A percentile compares a stretch with the other conserved stretches of the same genome.
Evolutionary conservation across 192 early-diverging fungal species (phyloP).

Genomic region (Podila minutissima): DNA sequence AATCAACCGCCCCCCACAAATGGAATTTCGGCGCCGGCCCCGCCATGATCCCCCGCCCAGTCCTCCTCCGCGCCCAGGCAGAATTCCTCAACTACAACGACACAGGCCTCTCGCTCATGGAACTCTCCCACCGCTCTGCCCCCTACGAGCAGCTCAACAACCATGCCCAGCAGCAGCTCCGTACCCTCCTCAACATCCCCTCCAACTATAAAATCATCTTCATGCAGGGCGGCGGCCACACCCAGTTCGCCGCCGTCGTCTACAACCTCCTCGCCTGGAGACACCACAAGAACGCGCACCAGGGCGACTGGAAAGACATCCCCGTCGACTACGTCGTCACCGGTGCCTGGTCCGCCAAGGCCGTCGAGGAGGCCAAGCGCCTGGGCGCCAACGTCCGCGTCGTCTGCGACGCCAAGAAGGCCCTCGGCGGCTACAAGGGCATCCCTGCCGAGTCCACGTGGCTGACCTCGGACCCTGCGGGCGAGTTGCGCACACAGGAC

Average conservation of each 20-base stretch:
- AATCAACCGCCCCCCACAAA: slow-evolving; percentile 39
- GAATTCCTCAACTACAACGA: slow-evolving; percentile 86
- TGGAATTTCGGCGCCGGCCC: slow-evolving; percentile 94
- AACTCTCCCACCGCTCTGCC: slow-evolving; percentile 93
- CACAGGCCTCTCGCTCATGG: slow-evolving; percentile 92
- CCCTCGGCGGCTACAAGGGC: slow-evolving; percentile 58
- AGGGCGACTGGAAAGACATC: slow-evolving; percentile 46
- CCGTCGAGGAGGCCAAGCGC: slow-evolving; percentile 82
- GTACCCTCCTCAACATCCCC: slow-evolving; percentile 80
- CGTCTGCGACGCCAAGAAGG: slow-evolving; percentile 76
- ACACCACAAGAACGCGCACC: slow-evolving; percentile 22
- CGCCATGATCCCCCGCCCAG: slow-evolving; percentile 82
- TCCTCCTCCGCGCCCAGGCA: slow-evolving; percentile 84
- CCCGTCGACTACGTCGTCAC: slow-evolving; percentile 92
- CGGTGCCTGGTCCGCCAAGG: slow-evolving; percentile 92
- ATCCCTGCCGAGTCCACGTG: slow-evolving; percentile 72
- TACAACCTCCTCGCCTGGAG: slow-evolving; percentile 86
- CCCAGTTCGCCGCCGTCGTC: slow-evolving; percentile 90
- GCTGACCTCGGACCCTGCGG: slow-evolving; percentile 45
- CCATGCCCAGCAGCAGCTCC: slow-evolving; percentile 78
- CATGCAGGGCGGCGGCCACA: slow-evolving; percentile 95
- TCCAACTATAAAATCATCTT: slow-evolving; percentile 92
- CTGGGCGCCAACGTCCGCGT: slow-evolving; percentile 86
- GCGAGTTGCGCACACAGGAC: neutral
- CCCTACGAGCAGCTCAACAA: slow-evolving; percentile 81